These are phyloP conservation scores for Pontederia paniculata DNA, from an alignment of 176 grass and related monocot genomes.

Conservation along the genomic window DNA sequence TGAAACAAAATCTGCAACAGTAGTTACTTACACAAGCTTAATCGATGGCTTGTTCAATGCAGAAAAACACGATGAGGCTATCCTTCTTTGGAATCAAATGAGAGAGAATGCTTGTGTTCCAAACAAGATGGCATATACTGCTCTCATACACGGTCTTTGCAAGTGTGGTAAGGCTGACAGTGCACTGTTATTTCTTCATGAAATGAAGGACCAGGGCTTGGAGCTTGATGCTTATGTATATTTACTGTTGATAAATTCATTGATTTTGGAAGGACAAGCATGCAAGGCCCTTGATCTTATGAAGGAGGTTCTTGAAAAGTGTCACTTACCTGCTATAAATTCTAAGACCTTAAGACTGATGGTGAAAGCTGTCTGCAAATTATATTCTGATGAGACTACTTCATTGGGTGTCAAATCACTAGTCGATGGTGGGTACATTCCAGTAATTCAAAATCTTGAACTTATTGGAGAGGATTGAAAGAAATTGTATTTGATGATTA, in stretches of 20 bases:
- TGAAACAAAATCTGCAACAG: slow-evolving; percentile 53
- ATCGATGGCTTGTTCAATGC: slow-evolving; percentile 61
- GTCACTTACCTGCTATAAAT: slow-evolving; percentile 24
- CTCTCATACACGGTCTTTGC: slow-evolving; percentile 72
- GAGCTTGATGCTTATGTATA: slow-evolving; percentile 50
- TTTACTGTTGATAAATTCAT: slow-evolving; percentile 54
- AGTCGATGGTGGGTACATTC: slow-evolving; percentile 40
- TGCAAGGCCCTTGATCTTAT: slow-evolving; percentile 61
- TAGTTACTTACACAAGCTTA: slow-evolving; percentile 78
- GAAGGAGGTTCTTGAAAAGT: slow-evolving; percentile 42
- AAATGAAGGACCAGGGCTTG: slow-evolving; percentile 53
- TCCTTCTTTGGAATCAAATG: slow-evolving; percentile 60
- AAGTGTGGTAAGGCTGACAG: slow-evolving; percentile 46
- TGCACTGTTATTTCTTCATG: slow-evolving; percentile 48
- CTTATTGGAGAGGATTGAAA: slow-evolving; percentile 23
- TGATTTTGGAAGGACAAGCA: slow-evolving; percentile 51
- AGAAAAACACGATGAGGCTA: slow-evolving; percentile 42
- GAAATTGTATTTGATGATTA: slow-evolving; percentile 18
- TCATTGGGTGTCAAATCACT: slow-evolving; percentile 45
- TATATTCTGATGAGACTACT: slow-evolving; percentile 46
- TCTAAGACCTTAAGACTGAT: slow-evolving; percentile 40
- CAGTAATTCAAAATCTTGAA: slow-evolving; percentile 12
- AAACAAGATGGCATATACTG: slow-evolving; percentile 62
- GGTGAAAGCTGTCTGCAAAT: slow-evolving; percentile 40
- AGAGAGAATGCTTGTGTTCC: slow-evolving; percentile 39